Conservation (phyloP, 2,329 filamentous ascomycete species). For the Diaporthe sp. region DNA sequence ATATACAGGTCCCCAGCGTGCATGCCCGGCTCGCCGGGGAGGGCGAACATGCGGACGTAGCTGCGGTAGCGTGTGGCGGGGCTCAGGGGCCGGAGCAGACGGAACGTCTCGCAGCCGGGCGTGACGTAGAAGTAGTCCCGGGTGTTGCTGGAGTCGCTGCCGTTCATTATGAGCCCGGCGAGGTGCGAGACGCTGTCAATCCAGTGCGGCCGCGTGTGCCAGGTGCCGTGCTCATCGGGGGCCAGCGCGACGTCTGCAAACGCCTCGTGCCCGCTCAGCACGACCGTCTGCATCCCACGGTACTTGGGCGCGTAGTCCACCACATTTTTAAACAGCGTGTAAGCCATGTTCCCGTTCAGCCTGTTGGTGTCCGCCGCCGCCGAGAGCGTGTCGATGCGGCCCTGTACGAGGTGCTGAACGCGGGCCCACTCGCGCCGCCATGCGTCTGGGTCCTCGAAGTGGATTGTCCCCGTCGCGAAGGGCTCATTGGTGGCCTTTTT, state of each 20-base stretch:
- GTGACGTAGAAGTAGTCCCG: slow-evolving; percentile 8
- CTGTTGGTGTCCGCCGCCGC: neutral
- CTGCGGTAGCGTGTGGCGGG: neutral
- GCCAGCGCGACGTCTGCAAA: neutral
- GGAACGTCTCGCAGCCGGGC: neutral
- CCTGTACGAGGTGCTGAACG: neutral
- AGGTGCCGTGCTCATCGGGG: neutral
- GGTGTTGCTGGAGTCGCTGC: neutral
- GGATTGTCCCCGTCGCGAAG: neutral
- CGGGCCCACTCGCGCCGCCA: neutral
- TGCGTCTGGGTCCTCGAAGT: neutral
- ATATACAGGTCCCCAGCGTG: slow-evolving; percentile 2
- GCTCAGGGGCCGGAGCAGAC: neutral
- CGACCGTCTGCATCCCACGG: neutral
- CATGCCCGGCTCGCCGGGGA: neutral
- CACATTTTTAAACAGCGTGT: neutral
- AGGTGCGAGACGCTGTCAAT: neutral
- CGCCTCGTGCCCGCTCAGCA: neutral
- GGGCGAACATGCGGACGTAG: neutral
- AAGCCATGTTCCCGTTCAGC: neutral
- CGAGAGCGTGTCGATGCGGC: neutral
- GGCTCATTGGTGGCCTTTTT: neutral
- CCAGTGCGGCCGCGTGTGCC: neutral
- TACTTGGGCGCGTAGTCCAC: neutral
- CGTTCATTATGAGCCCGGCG: slow-evolving; percentile 1